phyloP scores from a whole-genome alignment of 805 yeast species.

The Kregervanrija fluxuum region DNA sequence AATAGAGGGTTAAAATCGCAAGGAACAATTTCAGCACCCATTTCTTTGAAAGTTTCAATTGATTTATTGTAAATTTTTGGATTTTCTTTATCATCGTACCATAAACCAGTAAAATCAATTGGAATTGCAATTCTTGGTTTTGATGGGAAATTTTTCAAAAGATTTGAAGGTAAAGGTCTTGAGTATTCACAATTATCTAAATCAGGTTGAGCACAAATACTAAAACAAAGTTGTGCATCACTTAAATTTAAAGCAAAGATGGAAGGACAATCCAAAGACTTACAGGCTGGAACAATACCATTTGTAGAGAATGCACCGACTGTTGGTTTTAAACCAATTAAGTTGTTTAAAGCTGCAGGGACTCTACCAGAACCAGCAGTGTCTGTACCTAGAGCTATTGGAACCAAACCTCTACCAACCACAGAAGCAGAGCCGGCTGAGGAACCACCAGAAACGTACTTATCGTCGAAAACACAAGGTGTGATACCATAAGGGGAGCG shows the following conservation, averaged over 20 bases:
- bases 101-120: slow-evolving; percentile 43
- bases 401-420: slow-evolving; percentile 85
- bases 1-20: slow-evolving; percentile 70
- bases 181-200: slow-evolving; percentile 68
- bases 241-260: slow-evolving; percentile 67
- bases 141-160: slow-evolving; percentile 49
- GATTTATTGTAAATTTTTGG: slow-evolving; percentile 61
- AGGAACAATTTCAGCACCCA: slow-evolving; percentile 53
- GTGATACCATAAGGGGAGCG: slow-evolving; percentile 94
- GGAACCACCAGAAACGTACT: slow-evolving; percentile 91
- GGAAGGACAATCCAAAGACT: slow-evolving; percentile 87
- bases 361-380: slow-evolving; percentile 98
- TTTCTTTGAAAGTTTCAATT: slow-evolving; percentile 40
- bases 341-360: slow-evolving; percentile 90
- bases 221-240: slow-evolving; percentile 79
- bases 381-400: slow-evolving; percentile 87
- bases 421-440: slow-evolving; percentile 93
- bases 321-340: slow-evolving; percentile 90
- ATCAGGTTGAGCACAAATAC: slow-evolving; percentile 68
- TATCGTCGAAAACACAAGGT: slow-evolving; percentile 64
- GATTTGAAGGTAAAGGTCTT: slow-evolving; percentile 62
- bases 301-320: slow-evolving; percentile 77
- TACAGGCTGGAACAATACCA: slow-evolving; percentile 98
- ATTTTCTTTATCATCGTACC: slow-evolving; percentile 80
- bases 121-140: slow-evolving; percentile 76